phyloP scores from a whole-genome alignment of 306 rosid species.

The Quercus rubra region DNA sequence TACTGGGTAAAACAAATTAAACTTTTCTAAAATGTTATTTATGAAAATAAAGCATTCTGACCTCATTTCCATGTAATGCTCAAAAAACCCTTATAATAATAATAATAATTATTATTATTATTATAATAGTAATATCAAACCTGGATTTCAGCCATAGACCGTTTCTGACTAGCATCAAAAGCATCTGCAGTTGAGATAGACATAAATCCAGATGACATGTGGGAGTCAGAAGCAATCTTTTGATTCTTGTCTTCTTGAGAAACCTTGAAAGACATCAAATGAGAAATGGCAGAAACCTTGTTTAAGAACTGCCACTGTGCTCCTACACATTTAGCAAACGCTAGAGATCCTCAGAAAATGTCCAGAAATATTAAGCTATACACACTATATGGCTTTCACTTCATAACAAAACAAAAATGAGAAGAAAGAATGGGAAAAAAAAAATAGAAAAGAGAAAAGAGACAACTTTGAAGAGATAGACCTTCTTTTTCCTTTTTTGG shows the following conservation, averaged over 20 bases:
- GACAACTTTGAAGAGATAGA: background rate
- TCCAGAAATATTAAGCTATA: conserved; percentile 12
- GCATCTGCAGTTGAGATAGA: conserved; percentile 39
- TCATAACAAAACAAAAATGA: conserved; percentile 1
- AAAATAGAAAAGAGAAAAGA: background rate
- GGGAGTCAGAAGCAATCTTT: conserved; percentile 36
- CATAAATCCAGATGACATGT: conserved; percentile 31
- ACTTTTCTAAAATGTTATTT: background rate
- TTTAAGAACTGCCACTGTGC: conserved; percentile 61
- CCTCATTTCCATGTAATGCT: background rate
- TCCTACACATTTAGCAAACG: conserved; percentile 35
- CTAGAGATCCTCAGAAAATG: conserved; percentile 32
- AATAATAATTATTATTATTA: too few relatives aligned
- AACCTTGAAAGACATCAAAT: conserved; percentile 57
- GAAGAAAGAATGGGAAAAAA: background rate
- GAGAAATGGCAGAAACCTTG: conserved; percentile 60
- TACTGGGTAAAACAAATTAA: background rate
- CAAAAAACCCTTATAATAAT: background rate
- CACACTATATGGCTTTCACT: background rate
- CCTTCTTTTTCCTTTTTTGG: background rate
- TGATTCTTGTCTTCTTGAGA: conserved; percentile 53
- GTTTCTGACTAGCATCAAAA: conserved; percentile 26
- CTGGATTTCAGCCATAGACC: conserved; percentile 44
- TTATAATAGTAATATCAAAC: conserved; percentile 26
- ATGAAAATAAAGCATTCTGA: background rate